Base-by-base conservation (phyloP, 495 filamentous ascomycete genomes). In the Podospora fimiseda region DNA sequence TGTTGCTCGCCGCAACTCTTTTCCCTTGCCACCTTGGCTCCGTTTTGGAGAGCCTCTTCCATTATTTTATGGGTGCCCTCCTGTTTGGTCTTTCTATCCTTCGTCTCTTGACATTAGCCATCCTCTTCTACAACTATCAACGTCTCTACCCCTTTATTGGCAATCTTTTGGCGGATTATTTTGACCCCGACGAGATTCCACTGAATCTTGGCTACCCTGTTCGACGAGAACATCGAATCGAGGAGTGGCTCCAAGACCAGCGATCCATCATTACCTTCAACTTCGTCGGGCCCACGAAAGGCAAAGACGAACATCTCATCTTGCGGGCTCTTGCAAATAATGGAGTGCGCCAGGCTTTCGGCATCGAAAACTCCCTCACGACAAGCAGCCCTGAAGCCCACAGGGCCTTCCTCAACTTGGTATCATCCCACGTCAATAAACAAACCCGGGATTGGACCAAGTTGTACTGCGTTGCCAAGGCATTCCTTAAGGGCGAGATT, bases 311-410 rank as follows among this genome's bases (percentile, higher is more conserved):
- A 5, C 27, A 33, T 11, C 27, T 33, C 27, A 6, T 33, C 27
- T 33, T 33, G 27, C 27, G 27, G 11, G 27, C 27, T 11, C 5
- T 5, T 11, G 27, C 27, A 33, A 33, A 33, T 11, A 6, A 11
- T 5, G 6, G 27, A 11, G 27, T 33, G 6, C 27, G 27, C 27
- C 6, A 33, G 11, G 71, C 75, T 0, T 88, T 87, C 59, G 74
- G 70, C 0, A 80, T 89, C 39, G 57, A 79, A 22, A 87, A 86
- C 57, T 73, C 78, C 0, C 86, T 88, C 20, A 88, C 84, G 3
- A 84, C 79, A 1, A 51, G 21, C 0, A 65, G 78, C 14, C 11
- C 53, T 0, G 0, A 23, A 0, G 55, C 63, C 2, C 69, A 76
- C 43, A 51, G 58, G 3, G 6, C 56, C 0, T 87, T 86, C 50